Evolutionary conservation across 2,329 filamentous ascomycete species (phyloP).

Genomic region (Aspergillus ibericus): DNA sequence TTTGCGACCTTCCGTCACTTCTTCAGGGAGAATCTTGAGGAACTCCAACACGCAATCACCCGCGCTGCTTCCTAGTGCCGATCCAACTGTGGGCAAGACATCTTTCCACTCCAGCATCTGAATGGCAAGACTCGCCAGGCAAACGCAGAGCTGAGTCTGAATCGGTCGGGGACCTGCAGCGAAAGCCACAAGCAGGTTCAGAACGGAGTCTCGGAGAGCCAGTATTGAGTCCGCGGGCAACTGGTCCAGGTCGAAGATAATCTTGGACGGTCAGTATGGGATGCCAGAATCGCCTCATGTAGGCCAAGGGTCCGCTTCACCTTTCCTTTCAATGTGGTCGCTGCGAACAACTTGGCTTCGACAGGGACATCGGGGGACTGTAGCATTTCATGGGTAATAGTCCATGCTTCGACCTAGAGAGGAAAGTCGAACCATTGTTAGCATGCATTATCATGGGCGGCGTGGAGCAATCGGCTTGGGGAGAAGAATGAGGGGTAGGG

Average conservation of each 20-base stretch:
- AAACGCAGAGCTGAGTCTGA: conserved; percentile 90
- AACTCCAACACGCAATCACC: conserved; percentile 92
- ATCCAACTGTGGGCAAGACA: conserved; percentile 78
- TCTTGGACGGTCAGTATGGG: conserved; percentile 57
- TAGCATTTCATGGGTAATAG: conserved; percentile 79
- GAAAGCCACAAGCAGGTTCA: conserved; percentile 78
- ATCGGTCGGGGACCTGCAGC: conserved; percentile 79
- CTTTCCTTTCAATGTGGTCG: conserved; percentile 97
- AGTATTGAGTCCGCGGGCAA: conserved; percentile 73
- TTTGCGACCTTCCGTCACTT: conserved; percentile 98
- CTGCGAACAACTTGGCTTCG: conserved; percentile 91
- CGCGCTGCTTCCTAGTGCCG: conserved; percentile 67
- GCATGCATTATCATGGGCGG: conserved; percentile 2
- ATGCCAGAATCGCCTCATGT: conserved; percentile 3
- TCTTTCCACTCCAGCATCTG: conserved; percentile 97
- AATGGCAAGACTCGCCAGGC: conserved; percentile 89
- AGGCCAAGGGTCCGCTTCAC: conserved; percentile 52
- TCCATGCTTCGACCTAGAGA: conserved; percentile 81
- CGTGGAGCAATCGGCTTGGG: not conserved
- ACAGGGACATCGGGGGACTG: conserved; percentile 73
- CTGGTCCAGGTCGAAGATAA: conserved; percentile 93
- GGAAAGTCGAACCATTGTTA: not conserved
- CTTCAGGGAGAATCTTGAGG: conserved; percentile 92
- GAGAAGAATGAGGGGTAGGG: conserved; percentile 20
- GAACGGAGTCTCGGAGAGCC: conserved; percentile 77